These are phyloP conservation scores for Solioccasus polychromus DNA, from an alignment of 768 basidiomycete species.

Conservation along the genomic window DNA sequence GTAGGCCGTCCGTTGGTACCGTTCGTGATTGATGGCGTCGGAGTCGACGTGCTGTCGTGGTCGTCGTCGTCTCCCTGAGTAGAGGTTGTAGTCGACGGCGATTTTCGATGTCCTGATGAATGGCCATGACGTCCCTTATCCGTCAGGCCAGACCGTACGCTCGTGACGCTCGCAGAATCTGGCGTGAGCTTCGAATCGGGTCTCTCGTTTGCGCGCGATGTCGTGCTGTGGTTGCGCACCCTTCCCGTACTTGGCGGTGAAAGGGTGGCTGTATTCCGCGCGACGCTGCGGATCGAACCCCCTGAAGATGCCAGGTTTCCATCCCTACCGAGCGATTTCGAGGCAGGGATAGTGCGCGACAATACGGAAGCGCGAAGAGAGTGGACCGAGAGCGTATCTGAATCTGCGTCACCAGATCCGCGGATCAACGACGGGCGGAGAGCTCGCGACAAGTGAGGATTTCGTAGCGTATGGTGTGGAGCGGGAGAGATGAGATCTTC, in stretches of 20 bases:
- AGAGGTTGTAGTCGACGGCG: slow-evolving; percentile 17
- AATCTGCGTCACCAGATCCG: slow-evolving; percentile 30
- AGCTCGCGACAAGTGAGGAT: slow-evolving; percentile 27
- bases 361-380: slow-evolving; percentile 46
- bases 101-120: slow-evolving; percentile 18
- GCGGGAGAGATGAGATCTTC: slow-evolving; percentile 65
- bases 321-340: slow-evolving; percentile 21
- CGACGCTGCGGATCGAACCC: slow-evolving; percentile 45
- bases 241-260: slow-evolving; percentile 15
- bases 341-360: slow-evolving; percentile 30
- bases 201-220: slow-evolving; percentile 33
- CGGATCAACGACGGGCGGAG: slow-evolving; percentile 29
- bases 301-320: slow-evolving; percentile 26
- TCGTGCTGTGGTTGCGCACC: slow-evolving; percentile 26
- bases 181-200: slow-evolving; percentile 78
- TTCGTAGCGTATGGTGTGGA: slow-evolving; percentile 26
- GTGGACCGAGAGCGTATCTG: slow-evolving; percentile 42
- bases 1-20: slow-evolving; percentile 24
- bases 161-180: slow-evolving; percentile 28
- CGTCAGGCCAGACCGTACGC: slow-evolving; percentile 22
- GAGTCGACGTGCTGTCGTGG: slow-evolving; percentile 14
- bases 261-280: slow-evolving; percentile 38
- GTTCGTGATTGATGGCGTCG: slow-evolving; percentile 9
- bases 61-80: slow-evolving; percentile 11
- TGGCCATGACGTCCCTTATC: slow-evolving; percentile 24